Base-by-base conservation (phyloP, 192 early-diverging fungal genomes). In the Irineochytrium annulatum region DNA sequence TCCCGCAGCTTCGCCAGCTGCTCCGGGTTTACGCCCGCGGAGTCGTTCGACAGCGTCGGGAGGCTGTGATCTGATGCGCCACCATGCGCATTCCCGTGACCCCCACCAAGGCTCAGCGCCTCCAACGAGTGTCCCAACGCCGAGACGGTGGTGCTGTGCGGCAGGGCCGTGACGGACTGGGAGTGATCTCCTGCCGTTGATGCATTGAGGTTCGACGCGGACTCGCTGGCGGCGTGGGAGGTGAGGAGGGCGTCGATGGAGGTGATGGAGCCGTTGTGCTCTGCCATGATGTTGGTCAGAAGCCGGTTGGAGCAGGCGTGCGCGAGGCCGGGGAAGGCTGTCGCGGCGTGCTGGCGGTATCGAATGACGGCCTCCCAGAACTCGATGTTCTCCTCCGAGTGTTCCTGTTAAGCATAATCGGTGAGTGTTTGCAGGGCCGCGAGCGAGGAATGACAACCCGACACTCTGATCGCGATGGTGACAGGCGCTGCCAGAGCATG, bases 381-480 rank as follows among this genome's bases (percentile, higher is more conserved):
- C 34, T 61, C 67, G 3, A 68, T 58, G 43, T 68, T 68, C 46
- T 68, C 67, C 59, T 68, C 35, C 57, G 67, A 68, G 48, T 68
- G 67, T 37, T 68, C 67, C 49, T 51, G 49, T n/a, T 16, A 43
- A 43, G n/a, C 49, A 51, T 51, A 19, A 14, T 14, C 27, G 49
- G 49, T 8, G 27, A 51, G 49, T 13, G 49, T 11, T 24, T 14
- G 20, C n/a, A n/a, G n/a, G n/a, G n/a, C n/a, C n/a, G n/a, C n/a
- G n/a, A n/a, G n/a, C n/a, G n/a, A n/a, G n/a, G n/a, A n/a, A n/a
- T n/a, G n/a, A n/a, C n/a, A n/a, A n/a, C n/a, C n/a, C n/a, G n/a
- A n/a, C n/a, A n/a, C n/a, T n/a, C n/a, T n/a, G n/a, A n/a, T n/a
- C n/a, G n/a, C n/a, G n/a, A n/a, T n/a, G n/a, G n/a, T n/a, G n/a